phyloP scores from a whole-genome alignment of 352 stramenopile genomes.

The Globisporangium irregulare region DNA sequence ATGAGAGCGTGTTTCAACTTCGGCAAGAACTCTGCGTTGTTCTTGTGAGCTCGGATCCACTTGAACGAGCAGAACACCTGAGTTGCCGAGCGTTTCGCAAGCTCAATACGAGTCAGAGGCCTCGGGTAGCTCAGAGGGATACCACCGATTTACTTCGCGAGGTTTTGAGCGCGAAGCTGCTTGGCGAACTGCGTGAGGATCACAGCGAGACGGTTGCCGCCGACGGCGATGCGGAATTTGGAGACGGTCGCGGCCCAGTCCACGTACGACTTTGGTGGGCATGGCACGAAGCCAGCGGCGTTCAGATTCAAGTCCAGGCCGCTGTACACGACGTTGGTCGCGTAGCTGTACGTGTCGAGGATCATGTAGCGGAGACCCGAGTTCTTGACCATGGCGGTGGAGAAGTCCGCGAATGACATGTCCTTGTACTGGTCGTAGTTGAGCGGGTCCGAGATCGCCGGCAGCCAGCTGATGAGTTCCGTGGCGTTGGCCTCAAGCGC shows the following conservation, averaged over 20 bases:
- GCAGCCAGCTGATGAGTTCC: constrained; percentile 37
- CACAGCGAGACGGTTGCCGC: constrained; percentile 48
- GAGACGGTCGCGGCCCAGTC: constrained; percentile 27
- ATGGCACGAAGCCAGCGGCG: constrained; percentile 15
- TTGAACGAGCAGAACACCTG: not conserved
- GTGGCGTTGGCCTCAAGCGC: constrained; percentile 37
- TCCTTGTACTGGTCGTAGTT: constrained; percentile 42
- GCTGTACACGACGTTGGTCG: constrained; percentile 35
- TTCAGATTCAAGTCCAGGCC: constrained; percentile 30
- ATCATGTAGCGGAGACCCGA: constrained; percentile 27
- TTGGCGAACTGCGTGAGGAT: constrained; percentile 54
- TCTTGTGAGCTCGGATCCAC: not conserved
- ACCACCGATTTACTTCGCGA: constrained; percentile 24
- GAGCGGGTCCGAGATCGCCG: constrained; percentile 30
- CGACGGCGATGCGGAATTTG: constrained; percentile 52
- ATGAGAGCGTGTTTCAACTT: not conserved
- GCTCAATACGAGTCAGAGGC: not conserved
- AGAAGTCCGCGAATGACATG: constrained; percentile 33
- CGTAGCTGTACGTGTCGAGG: constrained; percentile 47
- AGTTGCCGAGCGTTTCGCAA: not conserved
- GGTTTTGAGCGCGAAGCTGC: constrained; percentile 37
- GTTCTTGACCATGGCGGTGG: constrained; percentile 27
- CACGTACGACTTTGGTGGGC: constrained; percentile 33
- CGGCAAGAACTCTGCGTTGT: not conserved
- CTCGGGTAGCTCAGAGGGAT: not conserved